Conservation (phyloP, 2,329 filamentous ascomycete genomes). For the Colletotrichum lini region DNA sequence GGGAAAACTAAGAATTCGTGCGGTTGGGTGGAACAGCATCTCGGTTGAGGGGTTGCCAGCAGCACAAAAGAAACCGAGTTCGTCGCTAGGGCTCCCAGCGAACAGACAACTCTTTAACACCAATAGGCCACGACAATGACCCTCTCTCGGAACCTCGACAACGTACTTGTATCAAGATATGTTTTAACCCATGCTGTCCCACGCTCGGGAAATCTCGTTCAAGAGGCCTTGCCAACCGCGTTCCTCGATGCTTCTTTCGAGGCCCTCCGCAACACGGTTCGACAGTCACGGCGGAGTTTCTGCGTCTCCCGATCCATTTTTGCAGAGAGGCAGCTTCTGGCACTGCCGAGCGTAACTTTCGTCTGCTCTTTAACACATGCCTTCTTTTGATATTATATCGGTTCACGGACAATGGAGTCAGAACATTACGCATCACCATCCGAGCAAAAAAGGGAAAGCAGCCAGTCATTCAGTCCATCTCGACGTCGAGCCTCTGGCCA, state of each 20-base stretch:
- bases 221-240: not conserved
- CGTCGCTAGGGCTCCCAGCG: not conserved
- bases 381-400: not conserved
- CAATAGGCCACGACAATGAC: not conserved
- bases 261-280: not conserved
- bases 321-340: not conserved
- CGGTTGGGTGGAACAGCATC: not conserved
- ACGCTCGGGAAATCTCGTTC: not conserved
- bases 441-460: not conserved
- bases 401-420: not conserved
- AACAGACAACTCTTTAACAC: not conserved
- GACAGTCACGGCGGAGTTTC: not conserved
- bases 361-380: not conserved
- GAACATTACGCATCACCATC: too few species aligned
- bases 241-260: constrained; percentile 4
- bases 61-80: too few species aligned
- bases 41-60: not conserved
- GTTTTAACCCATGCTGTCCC: not conserved
- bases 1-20: not conserved
- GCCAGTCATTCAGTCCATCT: not conserved
- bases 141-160: not conserved
- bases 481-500: not conserved
- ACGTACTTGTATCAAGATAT: not conserved
- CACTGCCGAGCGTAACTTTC: not conserved
- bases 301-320: not conserved